Evolutionary conservation across 2,329 filamentous ascomycete genomes (phyloP).

Genomic region (Colletotrichum sp.): DNA sequence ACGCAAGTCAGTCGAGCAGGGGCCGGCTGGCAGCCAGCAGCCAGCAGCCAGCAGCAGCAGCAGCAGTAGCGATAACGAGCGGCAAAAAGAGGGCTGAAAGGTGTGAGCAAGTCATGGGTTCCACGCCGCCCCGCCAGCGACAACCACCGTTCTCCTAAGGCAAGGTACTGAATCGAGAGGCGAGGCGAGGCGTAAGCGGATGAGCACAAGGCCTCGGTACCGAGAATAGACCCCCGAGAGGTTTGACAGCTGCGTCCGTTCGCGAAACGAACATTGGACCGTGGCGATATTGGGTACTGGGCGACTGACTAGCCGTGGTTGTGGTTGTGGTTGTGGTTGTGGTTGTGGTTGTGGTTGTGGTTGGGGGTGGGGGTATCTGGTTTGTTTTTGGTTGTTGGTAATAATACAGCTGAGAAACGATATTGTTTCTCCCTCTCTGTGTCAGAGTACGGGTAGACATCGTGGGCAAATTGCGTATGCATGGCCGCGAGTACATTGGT

Average conservation of each 20-base stretch:
- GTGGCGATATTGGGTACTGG: neutral
- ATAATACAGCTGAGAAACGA: neutral
- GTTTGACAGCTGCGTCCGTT: neutral
- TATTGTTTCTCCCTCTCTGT: neutral
- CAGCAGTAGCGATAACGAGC: neutral
- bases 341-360: no score
- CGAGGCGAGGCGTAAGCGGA: neutral
- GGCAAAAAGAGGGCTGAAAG: neutral
- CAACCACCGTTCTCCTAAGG: neutral
- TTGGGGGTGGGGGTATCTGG: neutral
- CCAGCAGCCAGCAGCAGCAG: neutral
- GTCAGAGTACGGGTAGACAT: neutral
- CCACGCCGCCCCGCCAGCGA: neutral
- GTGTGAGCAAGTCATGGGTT: neutral
- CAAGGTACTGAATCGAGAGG: neutral
- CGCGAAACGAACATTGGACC: neutral
- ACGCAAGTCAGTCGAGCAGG: neutral
- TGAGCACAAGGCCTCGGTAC: neutral
- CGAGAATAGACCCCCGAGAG: neutral
- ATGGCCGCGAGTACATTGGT: neutral
- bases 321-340: neutral
- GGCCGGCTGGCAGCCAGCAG: neutral
- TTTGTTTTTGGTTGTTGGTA: neutral
- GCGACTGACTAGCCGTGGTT: neutral
- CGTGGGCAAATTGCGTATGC: neutral